Percentiles rank a stretch among this genome's conserved stretches.
These are phyloP conservation scores for Gossypium davidsonii DNA, from an alignment of 441 rosid genomes.

Conservation along the genomic window DNA sequence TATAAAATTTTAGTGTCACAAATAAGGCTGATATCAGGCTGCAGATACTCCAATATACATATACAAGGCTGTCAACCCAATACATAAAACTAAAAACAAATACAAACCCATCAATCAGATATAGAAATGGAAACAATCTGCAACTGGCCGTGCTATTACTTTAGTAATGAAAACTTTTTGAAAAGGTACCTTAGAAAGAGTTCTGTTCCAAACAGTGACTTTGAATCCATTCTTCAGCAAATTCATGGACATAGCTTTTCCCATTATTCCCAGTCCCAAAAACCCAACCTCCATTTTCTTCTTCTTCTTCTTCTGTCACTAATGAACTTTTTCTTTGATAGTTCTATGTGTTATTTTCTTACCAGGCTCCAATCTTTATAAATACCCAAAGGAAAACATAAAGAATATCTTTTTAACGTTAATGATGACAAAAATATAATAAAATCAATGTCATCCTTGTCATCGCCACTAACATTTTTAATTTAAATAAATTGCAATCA, in stretches of 20 bases:
- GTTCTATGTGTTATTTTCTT: background rate
- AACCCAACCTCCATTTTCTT: constrained; percentile 81
- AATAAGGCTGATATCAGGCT: background rate
- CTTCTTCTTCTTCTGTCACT: background rate
- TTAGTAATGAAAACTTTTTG: background rate
- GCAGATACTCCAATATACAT: no score
- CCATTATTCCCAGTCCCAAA: constrained; percentile 94
- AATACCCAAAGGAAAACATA: background rate
- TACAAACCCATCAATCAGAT: background rate
- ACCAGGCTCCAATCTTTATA: background rate
- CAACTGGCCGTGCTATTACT: background rate
- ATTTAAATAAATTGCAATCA: background rate
- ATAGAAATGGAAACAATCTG: background rate
- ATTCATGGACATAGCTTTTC: constrained; percentile 88
- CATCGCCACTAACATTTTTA: background rate
- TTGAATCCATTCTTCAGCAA: constrained; percentile 72
- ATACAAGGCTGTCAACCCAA: no score
- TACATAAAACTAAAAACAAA: background rate
- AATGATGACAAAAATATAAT: background rate
- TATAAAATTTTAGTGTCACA: background rate
- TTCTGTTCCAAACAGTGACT: constrained; percentile 92
- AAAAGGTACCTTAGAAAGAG: constrained; percentile 68
- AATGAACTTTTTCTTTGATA: background rate
- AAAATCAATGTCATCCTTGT: background rate
- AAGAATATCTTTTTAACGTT: background rate